Conservation (phyloP, 1,284 basidiomycete species). For the Singerocomus inundabilis region DNA sequence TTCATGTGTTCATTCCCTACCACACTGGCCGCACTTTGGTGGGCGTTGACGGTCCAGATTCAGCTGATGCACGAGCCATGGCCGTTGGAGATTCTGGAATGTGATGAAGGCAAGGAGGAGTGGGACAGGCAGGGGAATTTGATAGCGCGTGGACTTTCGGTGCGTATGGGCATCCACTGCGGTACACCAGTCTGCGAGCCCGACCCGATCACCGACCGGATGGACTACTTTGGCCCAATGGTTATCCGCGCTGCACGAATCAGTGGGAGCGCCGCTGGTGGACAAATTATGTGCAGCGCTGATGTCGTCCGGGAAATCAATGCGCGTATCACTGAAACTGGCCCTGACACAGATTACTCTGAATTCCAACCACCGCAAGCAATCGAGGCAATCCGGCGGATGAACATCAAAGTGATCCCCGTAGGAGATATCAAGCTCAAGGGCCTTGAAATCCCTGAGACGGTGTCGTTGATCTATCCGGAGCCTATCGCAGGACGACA, state of each 20-base stretch:
- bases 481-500: slow-evolving; percentile 73
- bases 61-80: slow-evolving; percentile 85
- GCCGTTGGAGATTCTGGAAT: slow-evolving; percentile 94
- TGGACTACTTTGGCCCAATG: slow-evolving; percentile 97
- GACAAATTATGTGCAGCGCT: slow-evolving; percentile 91
- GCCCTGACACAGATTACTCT: slow-evolving; percentile 56
- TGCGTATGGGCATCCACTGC: slow-evolving; percentile 98
- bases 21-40: slow-evolving; percentile 85
- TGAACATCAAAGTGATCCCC: slow-evolving; percentile 73
- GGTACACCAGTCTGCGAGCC: slow-evolving; percentile 89
- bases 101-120: slow-evolving; percentile 86
- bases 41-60: slow-evolving; percentile 89
- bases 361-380: slow-evolving; percentile 54
- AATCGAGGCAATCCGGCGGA: slow-evolving; percentile 69
- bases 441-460: slow-evolving; percentile 89
- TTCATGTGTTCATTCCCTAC: slow-evolving; percentile 99
- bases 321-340: slow-evolving; percentile 55
- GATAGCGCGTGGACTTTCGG: slow-evolving; percentile 87
- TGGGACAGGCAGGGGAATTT: slow-evolving; percentile 69
- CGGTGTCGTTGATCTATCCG: slow-evolving; percentile 85
- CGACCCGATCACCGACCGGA: slow-evolving; percentile 92
- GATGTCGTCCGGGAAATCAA: slow-evolving; percentile 88
- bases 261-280: slow-evolving; percentile 82
- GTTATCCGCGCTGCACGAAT: slow-evolving; percentile 92
- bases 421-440: slow-evolving; percentile 94